These are phyloP conservation scores for Sporisorium iseilematis-ciliati DNA, from an alignment of 1,284 basidiomycete species.

Conservation along the genomic window DNA sequence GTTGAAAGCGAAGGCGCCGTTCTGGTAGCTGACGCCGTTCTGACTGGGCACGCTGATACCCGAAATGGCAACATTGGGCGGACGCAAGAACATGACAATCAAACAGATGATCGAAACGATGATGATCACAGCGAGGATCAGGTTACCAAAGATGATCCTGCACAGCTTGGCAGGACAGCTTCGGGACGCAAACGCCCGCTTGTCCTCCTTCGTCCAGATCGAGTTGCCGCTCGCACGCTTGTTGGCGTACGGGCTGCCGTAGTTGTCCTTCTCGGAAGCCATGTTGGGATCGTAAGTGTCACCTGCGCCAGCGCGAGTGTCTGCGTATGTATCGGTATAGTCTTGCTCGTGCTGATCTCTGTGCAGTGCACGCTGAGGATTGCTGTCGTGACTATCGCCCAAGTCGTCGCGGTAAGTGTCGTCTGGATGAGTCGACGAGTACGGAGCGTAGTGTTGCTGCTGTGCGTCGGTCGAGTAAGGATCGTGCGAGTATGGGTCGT, in stretches of 20 bases:
- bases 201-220: constrained; percentile 65
- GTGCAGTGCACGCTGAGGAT: constrained; percentile 25
- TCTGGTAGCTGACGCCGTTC: constrained; percentile 44
- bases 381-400: constrained; percentile 30
- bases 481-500: constrained; percentile 33
- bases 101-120: constrained; percentile 60
- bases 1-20: constrained; percentile 56
- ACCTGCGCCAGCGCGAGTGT: constrained; percentile 25
- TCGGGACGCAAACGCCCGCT: constrained; percentile 53
- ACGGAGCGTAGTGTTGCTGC: constrained; percentile 19
- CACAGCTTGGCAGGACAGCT: constrained; percentile 57
- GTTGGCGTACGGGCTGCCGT: constrained; percentile 25
- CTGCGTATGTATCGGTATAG: constrained; percentile 12
- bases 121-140: constrained; percentile 59
- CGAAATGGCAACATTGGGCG: constrained; percentile 63
- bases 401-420: constrained; percentile 21
- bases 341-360: constrained; percentile 9
- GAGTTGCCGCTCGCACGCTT: constrained; percentile 54
- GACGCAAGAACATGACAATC: constrained; percentile 62
- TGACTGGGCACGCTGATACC: constrained; percentile 39
- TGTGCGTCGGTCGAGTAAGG: constrained; percentile 16
- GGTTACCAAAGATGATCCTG: constrained; percentile 58
- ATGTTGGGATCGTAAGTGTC: constrained; percentile 14
- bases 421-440: constrained; percentile 11
- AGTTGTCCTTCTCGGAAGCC: constrained; percentile 30